A percentile compares a stretch with the other conserved stretches of the same genome.
phyloP scores from a whole-genome alignment of 306 rosid genomes.

The Quercus dentata region DNA sequence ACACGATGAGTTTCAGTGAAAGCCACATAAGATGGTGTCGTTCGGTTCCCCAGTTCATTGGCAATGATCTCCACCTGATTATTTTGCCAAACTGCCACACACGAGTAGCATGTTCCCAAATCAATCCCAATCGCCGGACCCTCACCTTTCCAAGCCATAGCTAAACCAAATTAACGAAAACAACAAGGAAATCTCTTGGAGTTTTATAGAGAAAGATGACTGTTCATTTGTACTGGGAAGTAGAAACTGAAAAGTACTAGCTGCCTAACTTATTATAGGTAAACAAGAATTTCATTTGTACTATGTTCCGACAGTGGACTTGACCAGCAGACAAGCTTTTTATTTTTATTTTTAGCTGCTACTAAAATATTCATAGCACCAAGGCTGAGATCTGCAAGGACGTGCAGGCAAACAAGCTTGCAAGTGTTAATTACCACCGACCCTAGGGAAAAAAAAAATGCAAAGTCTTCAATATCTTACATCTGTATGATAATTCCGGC shows the following conservation, averaged over 20 bases:
- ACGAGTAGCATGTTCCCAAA: constrained; percentile 46
- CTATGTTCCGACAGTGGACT: background rate
- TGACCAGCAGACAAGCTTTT: background rate
- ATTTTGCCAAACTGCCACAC: constrained; percentile 51
- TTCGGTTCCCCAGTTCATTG: constrained; percentile 46
- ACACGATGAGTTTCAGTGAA: constrained; percentile 46
- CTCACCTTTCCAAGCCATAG: constrained; percentile 39
- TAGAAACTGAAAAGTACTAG: background rate
- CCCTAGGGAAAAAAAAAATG: too few relatives aligned
- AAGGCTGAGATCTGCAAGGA: too few relatives aligned
- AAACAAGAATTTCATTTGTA: background rate
- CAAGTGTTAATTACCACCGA: too few relatives aligned
- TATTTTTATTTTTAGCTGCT: too few relatives aligned
- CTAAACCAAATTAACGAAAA: background rate
- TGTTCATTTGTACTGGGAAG: background rate
- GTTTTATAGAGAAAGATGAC: background rate
- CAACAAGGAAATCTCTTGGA: background rate
- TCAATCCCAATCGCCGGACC: constrained; percentile 54
- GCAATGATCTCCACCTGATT: constrained; percentile 53
- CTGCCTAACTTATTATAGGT: background rate
- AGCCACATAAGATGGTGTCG: constrained; percentile 49
- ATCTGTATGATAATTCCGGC: too few relatives aligned
- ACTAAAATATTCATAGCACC: too few relatives aligned
- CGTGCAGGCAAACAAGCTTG: too few relatives aligned
- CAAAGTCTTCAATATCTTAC: too few relatives aligned